Base-by-base conservation (phyloP, 2,329 filamentous ascomycete genomes). In the Aspergillus sp. region DNA sequence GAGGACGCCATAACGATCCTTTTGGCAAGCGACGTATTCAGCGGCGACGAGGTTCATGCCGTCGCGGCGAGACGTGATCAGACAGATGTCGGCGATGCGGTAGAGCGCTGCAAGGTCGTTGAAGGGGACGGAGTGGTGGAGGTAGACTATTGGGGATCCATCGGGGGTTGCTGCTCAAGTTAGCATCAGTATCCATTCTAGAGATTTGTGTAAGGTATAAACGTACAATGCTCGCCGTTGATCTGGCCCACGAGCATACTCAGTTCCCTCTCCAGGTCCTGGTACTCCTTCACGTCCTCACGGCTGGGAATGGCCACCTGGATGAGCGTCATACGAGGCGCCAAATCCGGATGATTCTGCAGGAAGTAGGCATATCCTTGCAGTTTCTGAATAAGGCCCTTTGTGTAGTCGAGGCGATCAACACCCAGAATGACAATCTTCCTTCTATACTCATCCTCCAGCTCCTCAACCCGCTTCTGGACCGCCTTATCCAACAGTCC, bases 11-110 rank as follows among this genome's bases (percentile, higher is more conserved):
- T 96, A 90, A 54, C 89, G 86, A 68, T 93, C 84, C 65, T 88
- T 84, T 73, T 97, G 93, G 21, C 90, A 93, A 15, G 93, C 93
- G 60, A 97, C 95, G 77, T 97, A 98, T 76, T 98, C 93, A 75
- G 96, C 97, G 0, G 91, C 93, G 19, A 98, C 93, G 14, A 98
- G 84, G 74, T 98, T 98, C 93, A 98, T 97, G 68, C 93, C 93
- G 70, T 98, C 93, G 44, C 93, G 88, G 5, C 90, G 96, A 0
- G 90, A 96, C 3, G 89, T 93, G 41, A 96, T 91, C 5, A 97
- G 82, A 70, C 92, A 96, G 49, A 90, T 89, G 70, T 96, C 93
- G 2, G 90, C 91, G 17, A 93, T 86, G 19, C 90, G 90, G 72
- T 98, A 98, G 6, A 98, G 82, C 0, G 92, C 91, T n/a, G 92